These are phyloP conservation scores for Eremomyces bilateralis DNA, from an alignment of 495 filamentous ascomycete species.

Conservation along the genomic window DNA sequence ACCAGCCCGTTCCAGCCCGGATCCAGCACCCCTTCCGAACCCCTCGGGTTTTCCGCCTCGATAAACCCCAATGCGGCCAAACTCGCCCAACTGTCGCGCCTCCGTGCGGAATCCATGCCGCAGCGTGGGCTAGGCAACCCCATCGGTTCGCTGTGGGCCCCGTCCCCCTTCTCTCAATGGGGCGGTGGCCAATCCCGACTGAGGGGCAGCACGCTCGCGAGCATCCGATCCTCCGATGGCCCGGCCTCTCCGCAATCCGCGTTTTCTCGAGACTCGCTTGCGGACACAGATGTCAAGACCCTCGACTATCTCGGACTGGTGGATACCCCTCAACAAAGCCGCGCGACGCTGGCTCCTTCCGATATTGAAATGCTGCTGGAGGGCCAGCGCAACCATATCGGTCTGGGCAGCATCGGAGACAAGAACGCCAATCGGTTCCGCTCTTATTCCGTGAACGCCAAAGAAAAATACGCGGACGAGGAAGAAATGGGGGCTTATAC, in stretches of 20 bases:
- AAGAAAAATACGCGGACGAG: conserved; percentile 88
- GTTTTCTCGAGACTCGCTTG: conserved; percentile 70
- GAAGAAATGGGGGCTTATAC: conserved; percentile 43
- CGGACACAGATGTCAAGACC: conserved; percentile 78
- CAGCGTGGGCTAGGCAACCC: conserved; percentile 50
- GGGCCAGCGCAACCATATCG: conserved; percentile 24
- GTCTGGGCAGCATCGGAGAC: conserved; percentile 44
- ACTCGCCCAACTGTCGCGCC: conserved; percentile 57
- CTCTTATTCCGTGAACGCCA: conserved; percentile 96
- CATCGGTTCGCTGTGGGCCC: conserved; percentile 78
- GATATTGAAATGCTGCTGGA: conserved; percentile 32
- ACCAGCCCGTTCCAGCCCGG: conserved; percentile 75
- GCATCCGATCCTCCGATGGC: conserved; percentile 71
- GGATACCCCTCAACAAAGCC: conserved; percentile 71
- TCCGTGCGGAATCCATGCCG: conserved; percentile 89
- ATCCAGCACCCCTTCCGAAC: conserved; percentile 47
- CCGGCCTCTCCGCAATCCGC: conserved; percentile 79
- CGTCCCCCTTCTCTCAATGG: conserved; percentile 59
- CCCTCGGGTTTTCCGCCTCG: conserved; percentile 12
- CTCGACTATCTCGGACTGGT: conserved; percentile 89
- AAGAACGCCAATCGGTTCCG: conserved; percentile 73
- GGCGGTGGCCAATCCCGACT: conserved; percentile 37
- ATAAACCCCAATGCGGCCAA: conserved; percentile 27
- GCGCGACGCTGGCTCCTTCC: conserved; percentile 39
- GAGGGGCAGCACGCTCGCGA: conserved; percentile 62